Conservation (phyloP, 805 yeast genomes). For the Grigorovia yakushimaensis region DNA sequence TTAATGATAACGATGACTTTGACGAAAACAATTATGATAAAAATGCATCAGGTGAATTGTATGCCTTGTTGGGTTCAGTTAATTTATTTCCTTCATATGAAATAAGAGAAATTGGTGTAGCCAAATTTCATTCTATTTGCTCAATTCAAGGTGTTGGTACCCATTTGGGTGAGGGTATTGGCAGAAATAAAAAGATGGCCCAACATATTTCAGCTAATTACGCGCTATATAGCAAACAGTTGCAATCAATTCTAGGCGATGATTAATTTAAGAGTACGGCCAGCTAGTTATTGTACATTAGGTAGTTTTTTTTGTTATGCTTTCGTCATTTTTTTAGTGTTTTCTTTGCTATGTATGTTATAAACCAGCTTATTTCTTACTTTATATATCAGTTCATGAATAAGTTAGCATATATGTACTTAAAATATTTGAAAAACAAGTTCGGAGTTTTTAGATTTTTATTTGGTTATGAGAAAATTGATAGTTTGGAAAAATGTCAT, state of each 20-base stretch:
- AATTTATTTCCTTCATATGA: constrained; percentile 9
- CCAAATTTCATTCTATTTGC: constrained; percentile 9
- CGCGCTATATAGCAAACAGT: constrained; percentile 3
- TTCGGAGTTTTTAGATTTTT: too few species aligned
- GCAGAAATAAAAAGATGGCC: constrained; percentile 14
- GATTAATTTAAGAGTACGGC: too few species aligned
- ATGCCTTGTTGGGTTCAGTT: constrained; percentile 7
- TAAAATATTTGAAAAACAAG: too few species aligned
- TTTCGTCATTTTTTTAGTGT: too few species aligned
- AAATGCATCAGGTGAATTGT: constrained; percentile 7
- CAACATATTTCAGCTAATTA: constrained; percentile 12
- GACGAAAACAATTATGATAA: constrained; percentile 4
- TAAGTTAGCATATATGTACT: too few species aligned
- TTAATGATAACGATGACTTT: not conserved
- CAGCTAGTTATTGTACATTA: too few species aligned
- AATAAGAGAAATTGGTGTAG: not conserved
- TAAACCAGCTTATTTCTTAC: too few species aligned
- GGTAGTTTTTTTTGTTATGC: too few species aligned
- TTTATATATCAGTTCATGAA: too few species aligned
- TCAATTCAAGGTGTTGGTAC: constrained; percentile 8
- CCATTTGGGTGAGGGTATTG: constrained; percentile 12
- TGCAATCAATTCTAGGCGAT: not conserved
- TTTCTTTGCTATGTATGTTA: too few species aligned
- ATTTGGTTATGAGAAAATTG: too few species aligned
- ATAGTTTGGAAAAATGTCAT: too few species aligned